Conservation (phyloP, 768 basidiomycete species). For the Candolleomyces aberdarensis region DNA sequence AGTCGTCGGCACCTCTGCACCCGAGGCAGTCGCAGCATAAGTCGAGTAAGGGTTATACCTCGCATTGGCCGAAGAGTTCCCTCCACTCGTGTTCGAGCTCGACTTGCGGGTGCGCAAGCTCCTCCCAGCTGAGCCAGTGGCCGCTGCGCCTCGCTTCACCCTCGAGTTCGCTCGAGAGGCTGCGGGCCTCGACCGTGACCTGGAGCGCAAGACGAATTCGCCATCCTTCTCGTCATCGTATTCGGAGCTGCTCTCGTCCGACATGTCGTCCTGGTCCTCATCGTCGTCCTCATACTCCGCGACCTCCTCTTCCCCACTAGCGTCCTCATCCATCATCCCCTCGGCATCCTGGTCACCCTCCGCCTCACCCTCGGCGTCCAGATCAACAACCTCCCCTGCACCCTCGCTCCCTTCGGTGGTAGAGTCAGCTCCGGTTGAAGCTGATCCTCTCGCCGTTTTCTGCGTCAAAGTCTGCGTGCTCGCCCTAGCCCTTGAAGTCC, state of each 20-base stretch:
- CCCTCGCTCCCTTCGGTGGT: background rate
- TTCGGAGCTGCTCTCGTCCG: slow-evolving; percentile 14
- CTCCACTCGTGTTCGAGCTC: background rate
- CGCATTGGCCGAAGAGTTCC: background rate
- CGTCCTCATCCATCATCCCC: slow-evolving; percentile 14
- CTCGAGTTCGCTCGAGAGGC: background rate
- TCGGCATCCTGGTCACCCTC: slow-evolving; percentile 5
- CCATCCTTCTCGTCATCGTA: slow-evolving; percentile 22
- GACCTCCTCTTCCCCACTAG: slow-evolving; percentile 13
- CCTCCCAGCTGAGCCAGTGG: slow-evolving; percentile 11
- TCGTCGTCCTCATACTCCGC: slow-evolving; percentile 17
- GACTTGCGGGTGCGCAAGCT: slow-evolving; percentile 22
- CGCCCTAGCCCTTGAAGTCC: slow-evolving; percentile 1
- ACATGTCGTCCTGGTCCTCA: slow-evolving; percentile 18
- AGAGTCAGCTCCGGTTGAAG: background rate
- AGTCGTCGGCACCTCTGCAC: slow-evolving; percentile 1
- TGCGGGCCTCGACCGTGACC: slow-evolving; percentile 7
- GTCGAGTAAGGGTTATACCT: slow-evolving; percentile 4
- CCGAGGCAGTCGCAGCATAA: background rate
- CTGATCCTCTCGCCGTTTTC: background rate
- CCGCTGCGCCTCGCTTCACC: background rate
- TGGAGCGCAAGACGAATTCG: slow-evolving; percentile 28
- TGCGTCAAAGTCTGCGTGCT: slow-evolving; percentile 10
- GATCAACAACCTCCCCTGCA: slow-evolving; percentile 12
- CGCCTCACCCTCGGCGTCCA: slow-evolving; percentile 13